Base-by-base conservation (phyloP, 768 basidiomycete genomes). In the Tubosaeta brunneosetosa region DNA sequence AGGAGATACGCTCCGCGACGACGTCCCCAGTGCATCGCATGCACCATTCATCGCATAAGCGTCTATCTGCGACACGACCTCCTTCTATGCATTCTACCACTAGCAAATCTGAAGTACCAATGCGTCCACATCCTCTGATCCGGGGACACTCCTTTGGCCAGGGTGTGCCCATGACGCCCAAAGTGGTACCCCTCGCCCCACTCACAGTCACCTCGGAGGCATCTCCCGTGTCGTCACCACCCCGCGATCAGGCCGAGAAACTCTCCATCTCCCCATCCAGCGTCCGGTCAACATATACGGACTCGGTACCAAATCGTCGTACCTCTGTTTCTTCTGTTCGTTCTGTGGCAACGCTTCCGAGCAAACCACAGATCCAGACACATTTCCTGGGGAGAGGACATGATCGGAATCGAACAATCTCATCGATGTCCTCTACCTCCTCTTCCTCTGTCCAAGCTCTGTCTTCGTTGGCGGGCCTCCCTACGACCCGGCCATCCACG, bases 81-180 rank as follows among this genome's bases (percentile, higher is more conserved):
- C 76, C 84, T 10, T 88, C 86, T 5, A 79, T 69, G 31, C 80
- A 85, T 61, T 86, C 86, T 14, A 65, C 77, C n/a, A 64, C 70
- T 36, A 71, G 70, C 43, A 61, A 60, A 53, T 64, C 70, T 3
- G 72, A 77, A 25, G 56, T 52, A 1, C 71, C 61, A 6, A 56
- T 86, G 46, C 84, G 85, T 14, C 86, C 86, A 1, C 88, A 90
- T 62, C 88, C 87, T 7, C 76, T 90, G 47, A 88, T 90, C 57
- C 83, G 88, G 50, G 86, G 86, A 9, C 77, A 83, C 56, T 87
- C 87, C 0, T 81, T 78, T 53, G 82, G 84, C 6, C 75, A 71
- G 41, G 66, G 67, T 38, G 47, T 64, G 25, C 56, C 65, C 2
- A 63, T 66, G 52, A 53, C 70, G 47, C 60, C 70, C 50, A 74